phyloP scores from a whole-genome alignment of 495 filamentous ascomycete genomes.

The Penicillium chermesinum region DNA sequence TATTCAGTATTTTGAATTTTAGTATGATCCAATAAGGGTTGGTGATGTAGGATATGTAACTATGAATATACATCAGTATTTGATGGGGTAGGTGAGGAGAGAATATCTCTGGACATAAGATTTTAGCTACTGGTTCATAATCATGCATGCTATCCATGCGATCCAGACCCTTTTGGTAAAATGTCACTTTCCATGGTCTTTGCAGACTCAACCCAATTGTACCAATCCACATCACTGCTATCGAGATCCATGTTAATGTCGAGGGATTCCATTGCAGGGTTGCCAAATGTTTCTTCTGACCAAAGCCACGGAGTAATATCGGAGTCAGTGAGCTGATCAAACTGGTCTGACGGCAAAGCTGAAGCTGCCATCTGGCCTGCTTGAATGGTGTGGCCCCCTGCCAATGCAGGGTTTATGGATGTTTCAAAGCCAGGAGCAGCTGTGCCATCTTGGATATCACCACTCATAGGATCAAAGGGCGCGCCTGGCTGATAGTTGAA shows the following conservation, averaged over 20 bases:
- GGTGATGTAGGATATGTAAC: too few species aligned
- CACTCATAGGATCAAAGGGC: neutral
- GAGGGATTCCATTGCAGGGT: slow-evolving; percentile 18
- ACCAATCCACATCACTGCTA: slow-evolving; percentile 39
- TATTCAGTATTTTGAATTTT: too few species aligned
- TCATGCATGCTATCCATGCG: too few species aligned
- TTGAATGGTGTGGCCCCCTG: neutral
- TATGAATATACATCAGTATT: too few species aligned
- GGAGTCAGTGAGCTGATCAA: neutral
- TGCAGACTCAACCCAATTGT: slow-evolving; percentile 45
- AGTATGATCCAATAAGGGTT: too few species aligned
- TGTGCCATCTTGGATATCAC: too few species aligned
- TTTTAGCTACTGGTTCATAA: too few species aligned
- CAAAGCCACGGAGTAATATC: slow-evolving; percentile 28
- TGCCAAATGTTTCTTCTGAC: slow-evolving; percentile 22
- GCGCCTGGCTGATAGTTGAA: too few species aligned
- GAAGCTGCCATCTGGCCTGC: neutral
- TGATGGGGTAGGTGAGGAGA: too few species aligned
- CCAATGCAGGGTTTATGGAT: neutral
- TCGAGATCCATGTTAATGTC: slow-evolving; percentile 37
- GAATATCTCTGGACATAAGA: too few species aligned
- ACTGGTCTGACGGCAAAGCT: neutral
- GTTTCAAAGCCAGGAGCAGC: neutral
- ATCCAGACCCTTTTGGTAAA: neutral
- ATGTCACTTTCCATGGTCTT: slow-evolving; percentile 18